Percentiles rank a stretch among this genome's conserved stretches.
Conservation (phyloP, 441 rosid genomes). For the Pelargonium myrrhifolium region DNA sequence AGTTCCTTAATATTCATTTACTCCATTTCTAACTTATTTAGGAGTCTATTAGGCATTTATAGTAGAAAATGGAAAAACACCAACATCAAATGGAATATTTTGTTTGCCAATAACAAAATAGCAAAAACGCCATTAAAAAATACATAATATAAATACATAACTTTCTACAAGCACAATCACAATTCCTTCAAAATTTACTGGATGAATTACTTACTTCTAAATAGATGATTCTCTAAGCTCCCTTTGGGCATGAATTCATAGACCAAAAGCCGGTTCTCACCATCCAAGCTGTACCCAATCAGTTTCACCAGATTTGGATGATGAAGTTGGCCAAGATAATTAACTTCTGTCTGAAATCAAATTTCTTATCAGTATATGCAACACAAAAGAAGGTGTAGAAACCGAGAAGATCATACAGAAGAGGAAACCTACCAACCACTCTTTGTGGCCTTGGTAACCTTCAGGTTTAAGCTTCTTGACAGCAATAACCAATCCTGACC, state of each 20-base stretch:
- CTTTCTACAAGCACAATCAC: too few species aligned
- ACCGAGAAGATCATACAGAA: neutral
- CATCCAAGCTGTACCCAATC: conserved; percentile 46
- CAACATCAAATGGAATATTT: too few species aligned
- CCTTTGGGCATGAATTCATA: conserved; percentile 56
- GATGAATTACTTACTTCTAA: conserved; percentile 31
- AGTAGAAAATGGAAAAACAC: too few species aligned
- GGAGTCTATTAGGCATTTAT: too few species aligned
- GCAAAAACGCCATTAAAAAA: too few species aligned
- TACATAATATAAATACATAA: too few species aligned
- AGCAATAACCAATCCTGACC: conserved; percentile 50
- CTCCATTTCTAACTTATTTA: too few species aligned
- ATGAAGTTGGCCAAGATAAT: conserved; percentile 46
- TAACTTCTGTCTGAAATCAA: conserved; percentile 39
- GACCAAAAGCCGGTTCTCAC: conserved; percentile 44
- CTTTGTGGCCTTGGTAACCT: conserved; percentile 50
- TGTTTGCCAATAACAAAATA: too few species aligned
- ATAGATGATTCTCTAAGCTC: conserved; percentile 60
- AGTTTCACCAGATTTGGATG: conserved; percentile 57
- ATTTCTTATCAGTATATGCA: neutral
- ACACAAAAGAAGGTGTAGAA: conserved; percentile 11
- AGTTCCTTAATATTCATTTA: conserved; percentile 2
- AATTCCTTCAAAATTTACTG: neutral
- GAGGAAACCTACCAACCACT: conserved; percentile 50
- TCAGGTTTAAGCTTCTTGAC: conserved; percentile 46